phyloP scores from a whole-genome alignment of 108 stramenopile genomes.

The Conticribra guillardii region DNA sequence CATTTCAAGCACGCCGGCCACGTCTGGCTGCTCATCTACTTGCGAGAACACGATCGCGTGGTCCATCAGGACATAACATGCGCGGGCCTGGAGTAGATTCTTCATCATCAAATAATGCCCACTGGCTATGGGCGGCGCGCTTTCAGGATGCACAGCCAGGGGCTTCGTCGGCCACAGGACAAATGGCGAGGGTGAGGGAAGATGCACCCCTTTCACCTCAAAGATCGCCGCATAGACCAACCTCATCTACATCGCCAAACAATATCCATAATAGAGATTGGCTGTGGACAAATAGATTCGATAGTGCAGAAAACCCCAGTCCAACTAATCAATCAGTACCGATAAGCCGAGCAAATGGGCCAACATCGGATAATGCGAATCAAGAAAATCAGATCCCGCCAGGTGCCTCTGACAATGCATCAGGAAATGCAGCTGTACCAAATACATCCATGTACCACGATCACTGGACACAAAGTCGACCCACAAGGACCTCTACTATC shows the following conservation, averaged over 20 bases:
- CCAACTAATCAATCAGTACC: not conserved
- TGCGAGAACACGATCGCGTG: conserved; percentile 12
- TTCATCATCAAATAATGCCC: conserved; percentile 9
- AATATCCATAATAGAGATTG: conserved; percentile 21
- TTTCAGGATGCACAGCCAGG: too few relatives aligned
- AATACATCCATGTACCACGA: not conserved
- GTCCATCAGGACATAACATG: not conserved
- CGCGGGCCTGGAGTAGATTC: not conserved
- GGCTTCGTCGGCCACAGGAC: too few relatives aligned
- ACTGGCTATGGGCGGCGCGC: conserved; percentile 23
- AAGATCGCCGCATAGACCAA: too few relatives aligned
- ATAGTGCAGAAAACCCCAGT: not conserved
- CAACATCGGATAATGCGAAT: not conserved
- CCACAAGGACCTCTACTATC: not conserved
- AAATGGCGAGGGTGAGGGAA: too few relatives aligned
- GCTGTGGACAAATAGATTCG: conserved; percentile 25
- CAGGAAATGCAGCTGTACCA: not conserved
- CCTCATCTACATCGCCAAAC: not conserved
- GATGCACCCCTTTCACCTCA: too few relatives aligned
- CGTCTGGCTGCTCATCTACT: conserved; percentile 21
- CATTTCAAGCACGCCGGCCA: conserved; percentile 12
- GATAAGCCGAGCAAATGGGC: not conserved
- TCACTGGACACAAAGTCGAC: not conserved
- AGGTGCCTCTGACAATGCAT: too few relatives aligned
- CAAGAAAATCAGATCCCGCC: not conserved